Conservation (phyloP, 345 rosid genomes). For the Mangifera indica region DNA sequence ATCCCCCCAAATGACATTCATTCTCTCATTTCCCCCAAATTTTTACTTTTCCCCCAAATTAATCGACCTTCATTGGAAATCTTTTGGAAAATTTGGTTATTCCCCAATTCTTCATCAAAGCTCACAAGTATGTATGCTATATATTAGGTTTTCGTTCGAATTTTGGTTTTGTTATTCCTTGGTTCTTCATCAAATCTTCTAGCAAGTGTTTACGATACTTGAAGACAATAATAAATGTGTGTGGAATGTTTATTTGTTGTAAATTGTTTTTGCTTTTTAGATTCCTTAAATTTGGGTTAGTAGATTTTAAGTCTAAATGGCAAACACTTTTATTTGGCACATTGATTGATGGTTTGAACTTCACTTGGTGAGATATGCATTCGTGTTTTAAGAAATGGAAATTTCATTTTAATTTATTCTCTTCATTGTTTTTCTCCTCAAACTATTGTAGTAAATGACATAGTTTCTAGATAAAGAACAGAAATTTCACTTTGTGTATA, state of each 20-base stretch:
- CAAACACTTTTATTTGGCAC: not conserved
- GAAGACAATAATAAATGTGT: not conserved
- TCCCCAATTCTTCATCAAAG: too few relatives aligned
- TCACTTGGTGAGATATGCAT: slow-evolving; percentile 4
- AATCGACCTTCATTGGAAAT: too few relatives aligned
- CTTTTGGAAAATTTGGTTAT: too few relatives aligned
- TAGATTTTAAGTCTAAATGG: slow-evolving; percentile 4
- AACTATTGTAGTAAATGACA: not conserved
- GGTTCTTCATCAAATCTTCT: too few relatives aligned
- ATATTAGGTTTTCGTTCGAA: too few relatives aligned
- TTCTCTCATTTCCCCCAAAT: too few relatives aligned
- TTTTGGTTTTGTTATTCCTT: too few relatives aligned
- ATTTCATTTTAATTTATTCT: not conserved
- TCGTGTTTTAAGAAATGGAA: not conserved
- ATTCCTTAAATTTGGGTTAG: not conserved
- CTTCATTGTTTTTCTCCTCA: not conserved
- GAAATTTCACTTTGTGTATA: too few relatives aligned
- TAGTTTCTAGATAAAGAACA: too few relatives aligned
- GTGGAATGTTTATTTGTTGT: not conserved
- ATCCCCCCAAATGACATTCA: too few relatives aligned
- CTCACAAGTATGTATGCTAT: too few relatives aligned
- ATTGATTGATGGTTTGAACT: not conserved
- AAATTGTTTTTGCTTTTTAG: not conserved
- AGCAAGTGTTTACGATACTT: not conserved
- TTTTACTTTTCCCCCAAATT: too few relatives aligned